Conservation (phyloP, 2,329 filamentous ascomycete genomes). For the Emergomyces orientalis region DNA sequence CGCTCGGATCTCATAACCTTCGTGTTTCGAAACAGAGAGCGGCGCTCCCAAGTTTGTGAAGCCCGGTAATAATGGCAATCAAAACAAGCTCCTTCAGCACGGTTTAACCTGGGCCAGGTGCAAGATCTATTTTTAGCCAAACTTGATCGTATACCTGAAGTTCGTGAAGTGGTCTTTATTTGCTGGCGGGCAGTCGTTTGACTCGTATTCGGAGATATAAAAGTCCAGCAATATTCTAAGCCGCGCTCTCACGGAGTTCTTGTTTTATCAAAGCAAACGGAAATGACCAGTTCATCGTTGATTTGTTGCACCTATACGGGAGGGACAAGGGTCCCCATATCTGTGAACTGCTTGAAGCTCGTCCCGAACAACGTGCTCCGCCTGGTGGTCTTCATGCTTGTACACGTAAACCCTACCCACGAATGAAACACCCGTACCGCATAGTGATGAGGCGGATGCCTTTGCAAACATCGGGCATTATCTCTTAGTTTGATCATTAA, state of each 20-base stretch:
- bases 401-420: neutral
- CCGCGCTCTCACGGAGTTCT: neutral
- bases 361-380: neutral
- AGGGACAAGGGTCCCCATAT: neutral
- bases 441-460: neutral
- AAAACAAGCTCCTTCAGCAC: neutral
- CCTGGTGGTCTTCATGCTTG: neutral
- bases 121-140: neutral
- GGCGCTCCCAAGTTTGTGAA: neutral
- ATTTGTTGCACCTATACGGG: neutral
- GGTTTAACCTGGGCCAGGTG: neutral
- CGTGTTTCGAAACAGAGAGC: conserved; percentile 1
- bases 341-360: neutral
- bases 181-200: neutral
- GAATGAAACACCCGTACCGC: neutral
- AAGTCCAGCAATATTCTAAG: neutral
- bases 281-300: neutral
- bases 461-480: neutral
- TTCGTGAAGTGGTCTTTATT: neutral
- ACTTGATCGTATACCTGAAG: neutral
- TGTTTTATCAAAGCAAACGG: neutral
- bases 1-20: neutral
- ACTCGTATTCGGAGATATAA: neutral
- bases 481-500: neutral
- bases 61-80: neutral